Evolutionary conservation across 495 filamentous ascomycete genomes (phyloP), one percentile per base, ranked within the genome.

Genomic region (Penicillium odoratum): DNA sequence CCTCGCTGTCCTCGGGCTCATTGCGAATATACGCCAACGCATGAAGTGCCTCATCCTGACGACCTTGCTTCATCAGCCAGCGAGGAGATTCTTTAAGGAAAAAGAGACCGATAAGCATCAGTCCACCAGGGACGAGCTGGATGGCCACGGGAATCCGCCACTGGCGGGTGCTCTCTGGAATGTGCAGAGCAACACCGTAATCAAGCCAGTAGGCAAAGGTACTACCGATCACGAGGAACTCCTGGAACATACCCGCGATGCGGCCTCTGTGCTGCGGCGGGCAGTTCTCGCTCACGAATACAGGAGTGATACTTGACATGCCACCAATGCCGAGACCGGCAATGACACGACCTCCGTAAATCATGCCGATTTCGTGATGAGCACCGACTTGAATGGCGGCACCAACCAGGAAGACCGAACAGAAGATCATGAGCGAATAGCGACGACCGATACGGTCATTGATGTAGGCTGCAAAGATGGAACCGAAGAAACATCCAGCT

Each of bases 401-500:
- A 29, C 86, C 88, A 34, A 91, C 62, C 54, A 87, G 72, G 70
- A 90, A 89, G 49, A 88, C 58, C 28, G 73, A 29, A 18, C 72
- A 60, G 51, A 85, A 85, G 51, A 85, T 62, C 58, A 81, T 74
- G 5, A 90, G 74, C 5, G 79, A 81, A 61, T 78, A 78, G 44
- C 80, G 78, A 31, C 87, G 80, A 25, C 87, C 87, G 11, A 87
- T 65, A 31, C 70, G 81, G 60, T 85, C 79, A 48, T 80, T 84
- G 55, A 82, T 75, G 48, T 63, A 75, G 50, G 85, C 86, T 13
- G 83, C 84, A 18, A 81, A 73, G 25, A 87, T 74, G 13, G 85
- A 79, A 48, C 86, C 86, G 68, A 88, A 89, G 76, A 88, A 88
- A 59, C 84, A 85, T 38, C 86, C 86, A 4, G 85, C 86, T 59